phyloP scores from a whole-genome alignment of 164 flowering plant genomes.

The Echeveria elegans region DNA sequence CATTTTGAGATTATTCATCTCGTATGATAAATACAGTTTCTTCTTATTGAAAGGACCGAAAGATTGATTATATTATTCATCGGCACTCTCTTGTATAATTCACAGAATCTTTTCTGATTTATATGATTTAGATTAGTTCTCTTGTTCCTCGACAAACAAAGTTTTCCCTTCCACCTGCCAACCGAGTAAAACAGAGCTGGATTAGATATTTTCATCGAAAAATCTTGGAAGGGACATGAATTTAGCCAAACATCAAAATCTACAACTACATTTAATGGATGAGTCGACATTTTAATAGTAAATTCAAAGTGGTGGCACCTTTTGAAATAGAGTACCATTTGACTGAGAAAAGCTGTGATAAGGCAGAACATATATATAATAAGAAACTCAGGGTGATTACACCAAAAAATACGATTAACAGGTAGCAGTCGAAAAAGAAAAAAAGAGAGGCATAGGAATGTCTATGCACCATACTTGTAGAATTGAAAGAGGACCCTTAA shows the following conservation, averaged over 20 bases:
- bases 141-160: not conserved
- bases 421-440: not conserved
- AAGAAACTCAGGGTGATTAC: not conserved
- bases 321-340: not conserved
- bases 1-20: conserved; percentile 1
- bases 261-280: not conserved
- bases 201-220: not conserved
- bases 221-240: not conserved
- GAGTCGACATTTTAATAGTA: not conserved
- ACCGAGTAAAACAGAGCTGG: not conserved
- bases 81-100: not conserved
- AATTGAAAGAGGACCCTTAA: not conserved
- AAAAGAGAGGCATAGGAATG: too few relatives aligned
- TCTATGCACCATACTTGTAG: not conserved
- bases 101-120: not conserved
- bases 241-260: not conserved
- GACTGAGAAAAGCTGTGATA: not conserved
- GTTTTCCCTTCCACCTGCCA: conserved; percentile 7
- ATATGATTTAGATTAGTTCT: not conserved
- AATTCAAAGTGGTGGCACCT: not conserved
- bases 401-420: not conserved
- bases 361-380: not conserved
- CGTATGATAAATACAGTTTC: not conserved
- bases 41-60: not conserved
- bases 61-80: not conserved